phyloP scores from a whole-genome alignment of 1,284 basidiomycete genomes.

The Peniophora sp. region DNA sequence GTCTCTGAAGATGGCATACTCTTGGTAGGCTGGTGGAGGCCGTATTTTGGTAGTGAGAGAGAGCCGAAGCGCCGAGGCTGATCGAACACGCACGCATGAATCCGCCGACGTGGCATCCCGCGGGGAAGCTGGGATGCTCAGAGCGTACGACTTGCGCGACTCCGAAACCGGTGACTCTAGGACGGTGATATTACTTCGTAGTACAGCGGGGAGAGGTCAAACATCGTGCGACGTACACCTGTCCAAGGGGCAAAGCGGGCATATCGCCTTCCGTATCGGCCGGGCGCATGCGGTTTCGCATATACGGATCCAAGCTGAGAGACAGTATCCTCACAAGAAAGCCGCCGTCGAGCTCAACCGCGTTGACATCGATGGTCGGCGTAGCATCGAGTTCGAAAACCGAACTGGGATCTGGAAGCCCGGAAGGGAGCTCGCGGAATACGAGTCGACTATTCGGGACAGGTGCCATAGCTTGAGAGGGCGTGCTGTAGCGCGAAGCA shows the following conservation, averaged over 20 bases:
- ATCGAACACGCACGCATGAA: neutral
- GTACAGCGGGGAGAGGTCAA: too few relatives aligned
- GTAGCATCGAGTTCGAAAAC: neutral
- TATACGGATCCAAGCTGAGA: slow-evolving; percentile 21
- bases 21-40: neutral
- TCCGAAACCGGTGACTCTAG: slow-evolving; percentile 8
- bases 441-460: neutral
- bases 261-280: slow-evolving; percentile 1
- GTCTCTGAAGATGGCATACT: neutral
- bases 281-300: slow-evolving; percentile 18
- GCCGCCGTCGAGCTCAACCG: slow-evolving; percentile 11
- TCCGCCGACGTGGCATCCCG: slow-evolving; percentile 1
- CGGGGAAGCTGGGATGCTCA: slow-evolving; percentile 8
- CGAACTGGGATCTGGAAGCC: neutral
- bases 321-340: slow-evolving; percentile 20
- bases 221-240: neutral
- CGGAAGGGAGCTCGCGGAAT: neutral
- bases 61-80: neutral
- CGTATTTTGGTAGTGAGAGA: too few relatives aligned
- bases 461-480: neutral
- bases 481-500: neutral
- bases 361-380: neutral
- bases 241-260: slow-evolving; percentile 3
- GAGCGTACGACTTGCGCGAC: slow-evolving; percentile 12
- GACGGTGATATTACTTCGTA: neutral